Conservation (phyloP, 2,329 filamentous ascomycete genomes). For the Penicillium thymicola region DNA sequence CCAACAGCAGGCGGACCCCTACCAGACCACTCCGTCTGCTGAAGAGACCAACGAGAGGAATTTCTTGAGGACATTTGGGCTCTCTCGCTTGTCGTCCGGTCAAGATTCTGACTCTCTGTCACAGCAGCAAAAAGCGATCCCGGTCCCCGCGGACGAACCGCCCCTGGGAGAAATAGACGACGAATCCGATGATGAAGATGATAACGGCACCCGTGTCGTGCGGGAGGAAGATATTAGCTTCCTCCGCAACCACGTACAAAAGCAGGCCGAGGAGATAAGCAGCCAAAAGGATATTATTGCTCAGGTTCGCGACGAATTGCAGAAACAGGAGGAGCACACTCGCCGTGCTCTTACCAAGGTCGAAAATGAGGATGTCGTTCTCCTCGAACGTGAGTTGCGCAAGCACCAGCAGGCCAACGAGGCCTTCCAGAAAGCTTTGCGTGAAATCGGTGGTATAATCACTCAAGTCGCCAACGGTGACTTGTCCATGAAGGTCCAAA, state of each 20-base stretch:
- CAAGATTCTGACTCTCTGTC: slow-evolving; percentile 34
- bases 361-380: slow-evolving; percentile 81
- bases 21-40: slow-evolving; percentile 60
- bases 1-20: slow-evolving; percentile 48
- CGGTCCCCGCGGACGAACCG: slow-evolving; percentile 35
- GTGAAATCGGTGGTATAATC: slow-evolving; percentile 96
- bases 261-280: slow-evolving; percentile 88
- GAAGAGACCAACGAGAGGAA: slow-evolving; percentile 55
- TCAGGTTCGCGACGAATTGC: slow-evolving; percentile 78
- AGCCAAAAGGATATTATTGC: slow-evolving; percentile 82
- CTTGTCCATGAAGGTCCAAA: slow-evolving; percentile 92
- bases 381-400: slow-evolving; percentile 86
- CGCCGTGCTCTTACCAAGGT: slow-evolving; percentile 77
- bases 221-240: slow-evolving; percentile 80
- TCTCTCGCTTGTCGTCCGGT: slow-evolving; percentile 33
- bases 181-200: slow-evolving; percentile 45
- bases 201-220: slow-evolving; percentile 51
- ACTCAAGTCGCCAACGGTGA: slow-evolving; percentile 94
- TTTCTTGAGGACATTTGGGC: slow-evolving; percentile 35
- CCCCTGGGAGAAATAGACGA: slow-evolving; percentile 31
- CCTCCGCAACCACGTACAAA: slow-evolving; percentile 84
- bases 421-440: slow-evolving; percentile 94
- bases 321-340: slow-evolving; percentile 80
- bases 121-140: slow-evolving; percentile 39
- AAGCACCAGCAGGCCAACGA: slow-evolving; percentile 98